Conservation (phyloP, 2,329 filamentous ascomycete genomes). For the Arthrobotrys iridis region DNA sequence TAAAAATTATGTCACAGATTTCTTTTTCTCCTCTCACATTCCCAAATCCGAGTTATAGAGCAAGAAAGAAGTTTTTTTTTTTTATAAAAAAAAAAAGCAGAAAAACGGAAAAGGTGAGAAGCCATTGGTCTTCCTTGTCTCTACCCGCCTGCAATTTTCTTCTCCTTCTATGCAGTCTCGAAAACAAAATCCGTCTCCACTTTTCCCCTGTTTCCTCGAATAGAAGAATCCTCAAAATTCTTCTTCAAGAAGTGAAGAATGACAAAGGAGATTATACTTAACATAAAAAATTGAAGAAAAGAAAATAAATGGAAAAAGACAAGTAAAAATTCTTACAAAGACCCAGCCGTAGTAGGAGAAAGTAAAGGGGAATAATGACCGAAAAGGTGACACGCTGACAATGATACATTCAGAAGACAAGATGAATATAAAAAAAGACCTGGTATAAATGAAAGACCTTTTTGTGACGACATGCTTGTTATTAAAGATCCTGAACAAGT, state of each 20-base stretch:
- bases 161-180: constrained; percentile 16
- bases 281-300: constrained; percentile 18
- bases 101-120: constrained; percentile 39
- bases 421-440: constrained; percentile 25
- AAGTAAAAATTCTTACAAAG: constrained; percentile 44
- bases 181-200: constrained; percentile 46
- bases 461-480: constrained; percentile 45
- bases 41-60: neutral
- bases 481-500: constrained; percentile 49
- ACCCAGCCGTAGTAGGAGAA: constrained; percentile 45
- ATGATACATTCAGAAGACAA: constrained; percentile 47
- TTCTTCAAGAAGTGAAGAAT: constrained; percentile 12
- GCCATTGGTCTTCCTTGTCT: constrained; percentile 7
- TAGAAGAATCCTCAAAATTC: constrained; percentile 5
- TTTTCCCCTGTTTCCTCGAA: constrained; percentile 7
- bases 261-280: constrained; percentile 1
- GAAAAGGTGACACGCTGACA: constrained; percentile 55
- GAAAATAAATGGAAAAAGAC: neutral
- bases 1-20: constrained; percentile 34
- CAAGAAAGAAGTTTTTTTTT: neutral
- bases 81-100: constrained; percentile 22
- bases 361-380: constrained; percentile 34
- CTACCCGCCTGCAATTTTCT: neutral
- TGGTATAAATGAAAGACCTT: constrained; percentile 53
- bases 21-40: neutral